Conservation (phyloP, 352 stramenopile genomes). For the Globisporangium apiculatum region DNA sequence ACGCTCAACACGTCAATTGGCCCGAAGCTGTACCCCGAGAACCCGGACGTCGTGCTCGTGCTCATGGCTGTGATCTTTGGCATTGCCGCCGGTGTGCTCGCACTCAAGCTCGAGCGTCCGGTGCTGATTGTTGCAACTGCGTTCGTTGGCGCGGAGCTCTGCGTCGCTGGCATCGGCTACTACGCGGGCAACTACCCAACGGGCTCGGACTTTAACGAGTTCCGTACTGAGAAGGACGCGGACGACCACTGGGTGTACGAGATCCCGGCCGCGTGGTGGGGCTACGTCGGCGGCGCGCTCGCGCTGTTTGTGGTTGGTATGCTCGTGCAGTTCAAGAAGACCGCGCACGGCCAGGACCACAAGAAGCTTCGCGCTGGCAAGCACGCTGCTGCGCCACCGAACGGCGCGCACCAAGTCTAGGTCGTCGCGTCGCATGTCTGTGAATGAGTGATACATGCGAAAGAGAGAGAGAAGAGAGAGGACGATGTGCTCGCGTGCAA, state of each 20-base stretch:
- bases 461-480: not conserved
- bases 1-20: constrained; percentile 41
- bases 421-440: not conserved
- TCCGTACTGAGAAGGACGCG: constrained; percentile 14
- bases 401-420: not conserved
- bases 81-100: constrained; percentile 27
- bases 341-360: constrained; percentile 42
- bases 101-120: constrained; percentile 43
- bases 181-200: constrained; percentile 52
- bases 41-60: constrained; percentile 39
- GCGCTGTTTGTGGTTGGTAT: constrained; percentile 54
- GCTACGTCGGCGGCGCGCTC: constrained; percentile 51
- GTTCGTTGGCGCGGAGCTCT: constrained; percentile 35
- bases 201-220: constrained; percentile 36
- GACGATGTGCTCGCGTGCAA: no score
- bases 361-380: constrained; percentile 19
- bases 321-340: constrained; percentile 58
- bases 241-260: constrained; percentile 49
- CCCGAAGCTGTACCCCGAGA: constrained; percentile 23
- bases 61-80: constrained; percentile 36
- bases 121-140: constrained; percentile 46
- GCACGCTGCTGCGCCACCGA: not conserved
- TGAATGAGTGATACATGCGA: not conserved
- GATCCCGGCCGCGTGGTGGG: constrained; percentile 68
- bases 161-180: constrained; percentile 43